Conservation (phyloP, 306 rosid species). For the Glycine latifolia region DNA sequence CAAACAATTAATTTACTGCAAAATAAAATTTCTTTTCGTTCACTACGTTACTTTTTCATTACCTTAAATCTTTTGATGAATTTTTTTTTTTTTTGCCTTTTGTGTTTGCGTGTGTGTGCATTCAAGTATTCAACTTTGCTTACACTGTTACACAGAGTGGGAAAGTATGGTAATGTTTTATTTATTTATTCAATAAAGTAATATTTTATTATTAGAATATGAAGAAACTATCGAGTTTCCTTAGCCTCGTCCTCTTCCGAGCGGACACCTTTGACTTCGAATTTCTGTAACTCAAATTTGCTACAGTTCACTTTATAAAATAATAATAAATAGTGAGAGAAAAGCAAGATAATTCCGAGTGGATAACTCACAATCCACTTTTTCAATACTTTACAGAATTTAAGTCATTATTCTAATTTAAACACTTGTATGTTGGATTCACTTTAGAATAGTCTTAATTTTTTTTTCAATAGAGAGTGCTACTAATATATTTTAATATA, state of each 20-base stretch:
- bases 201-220: neutral
- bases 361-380: neutral
- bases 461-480: neutral
- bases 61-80: neutral
- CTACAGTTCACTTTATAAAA: neutral
- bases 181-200: neutral
- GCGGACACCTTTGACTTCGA: neutral
- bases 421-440: neutral
- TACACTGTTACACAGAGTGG: too few relatives aligned
- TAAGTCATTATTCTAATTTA: neutral
- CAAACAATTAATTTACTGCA: neutral
- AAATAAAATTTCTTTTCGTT: neutral
- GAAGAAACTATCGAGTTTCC: neutral
- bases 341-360: too few relatives aligned
- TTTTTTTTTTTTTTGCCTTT: neutral
- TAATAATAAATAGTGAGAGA: neutral
- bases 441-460: neutral
- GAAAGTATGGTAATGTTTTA: too few relatives aligned
- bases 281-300: neutral
- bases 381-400: neutral
- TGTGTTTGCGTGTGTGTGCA: neutral
- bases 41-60: neutral
- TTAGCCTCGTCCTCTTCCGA: conserved; percentile 19
- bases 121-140: neutral
- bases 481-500: neutral